These are phyloP conservation scores for Thalia dealbata DNA, from an alignment of 176 grass and related monocot species.

Conservation along the genomic window DNA sequence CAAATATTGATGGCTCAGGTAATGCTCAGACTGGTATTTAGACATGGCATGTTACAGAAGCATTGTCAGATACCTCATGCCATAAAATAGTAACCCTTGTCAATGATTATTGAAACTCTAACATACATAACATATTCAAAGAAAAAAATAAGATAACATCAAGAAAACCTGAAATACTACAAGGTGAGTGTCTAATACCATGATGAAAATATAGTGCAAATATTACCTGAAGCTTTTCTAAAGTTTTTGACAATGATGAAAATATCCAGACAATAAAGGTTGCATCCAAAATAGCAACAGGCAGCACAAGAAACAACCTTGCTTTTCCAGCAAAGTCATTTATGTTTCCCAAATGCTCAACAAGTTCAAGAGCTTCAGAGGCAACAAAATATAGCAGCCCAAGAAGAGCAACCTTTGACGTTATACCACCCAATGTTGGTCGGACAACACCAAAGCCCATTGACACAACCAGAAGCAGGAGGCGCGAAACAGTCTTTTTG, in stretches of 20 bases:
- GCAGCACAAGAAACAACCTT: slow-evolving; percentile 89
- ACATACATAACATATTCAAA: neutral
- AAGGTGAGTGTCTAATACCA: neutral
- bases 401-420: slow-evolving; percentile 62
- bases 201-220: slow-evolving; percentile 1
- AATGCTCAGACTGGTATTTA: no score
- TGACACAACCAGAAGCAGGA: slow-evolving; percentile 84
- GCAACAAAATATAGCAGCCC: slow-evolving; percentile 73
- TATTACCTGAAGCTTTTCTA: slow-evolving; percentile 97
- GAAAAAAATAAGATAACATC: neutral
- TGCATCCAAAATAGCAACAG: slow-evolving; percentile 89
- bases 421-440: slow-evolving; percentile 78
- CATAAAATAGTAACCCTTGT: neutral
- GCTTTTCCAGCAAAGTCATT: slow-evolving; percentile 95
- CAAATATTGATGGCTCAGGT: no score
- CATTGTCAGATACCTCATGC: neutral
- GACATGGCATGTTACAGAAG: neutral
- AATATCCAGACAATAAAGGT: slow-evolving; percentile 99
- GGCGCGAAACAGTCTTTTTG: slow-evolving; percentile 92
- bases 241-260: slow-evolving; percentile 93
- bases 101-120: neutral
- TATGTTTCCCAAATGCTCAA: slow-evolving; percentile 91
- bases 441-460: slow-evolving; percentile 92
- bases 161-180: neutral
- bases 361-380: slow-evolving; percentile 89